Percentiles rank a stretch among this genome's conserved stretches.
Conservation (phyloP, 768 basidiomycete genomes). For the Mycena belliarum region DNA sequence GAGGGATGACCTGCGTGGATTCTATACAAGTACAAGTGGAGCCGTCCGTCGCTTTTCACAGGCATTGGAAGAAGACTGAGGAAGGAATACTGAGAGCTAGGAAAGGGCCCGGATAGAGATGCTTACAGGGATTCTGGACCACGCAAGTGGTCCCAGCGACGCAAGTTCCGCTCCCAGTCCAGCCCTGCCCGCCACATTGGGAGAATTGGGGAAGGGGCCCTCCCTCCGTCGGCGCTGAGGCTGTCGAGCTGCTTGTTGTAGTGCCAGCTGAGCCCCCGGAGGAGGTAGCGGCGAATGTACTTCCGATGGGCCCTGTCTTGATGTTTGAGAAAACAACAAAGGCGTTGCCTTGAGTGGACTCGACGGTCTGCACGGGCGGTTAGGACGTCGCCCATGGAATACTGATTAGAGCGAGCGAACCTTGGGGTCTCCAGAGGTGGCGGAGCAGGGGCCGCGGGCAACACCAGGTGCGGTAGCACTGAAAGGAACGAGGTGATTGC, state of each 20-base stretch:
- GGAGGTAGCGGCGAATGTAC: constrained; percentile 28
- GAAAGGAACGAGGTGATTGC: too few species aligned
- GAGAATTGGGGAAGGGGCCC: neutral
- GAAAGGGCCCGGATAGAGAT: neutral
- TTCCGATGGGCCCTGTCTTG: constrained; percentile 40
- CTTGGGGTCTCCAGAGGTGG: constrained; percentile 35
- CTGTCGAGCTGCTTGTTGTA: neutral
- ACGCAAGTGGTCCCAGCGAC: neutral
- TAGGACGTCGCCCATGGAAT: neutral
- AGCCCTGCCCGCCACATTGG: constrained; percentile 4
- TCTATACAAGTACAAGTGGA: neutral
- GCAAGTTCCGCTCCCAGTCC: neutral
- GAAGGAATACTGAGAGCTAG: neutral
- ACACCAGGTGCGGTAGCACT: constrained; percentile 25
- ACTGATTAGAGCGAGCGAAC: constrained; percentile 4
- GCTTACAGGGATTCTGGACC: constrained; percentile 8
- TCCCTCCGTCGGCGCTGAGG: neutral
- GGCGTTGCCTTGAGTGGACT: constrained; percentile 27
- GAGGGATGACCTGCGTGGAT: neutral
- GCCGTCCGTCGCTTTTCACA: neutral
- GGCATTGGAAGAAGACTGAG: neutral
- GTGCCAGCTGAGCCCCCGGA: neutral
- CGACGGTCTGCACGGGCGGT: constrained; percentile 25
- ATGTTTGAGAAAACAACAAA: constrained; percentile 41
- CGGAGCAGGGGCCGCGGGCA: constrained; percentile 19